Percentiles rank a stretch among this genome's conserved stretches.
phyloP scores from a whole-genome alignment of 2,329 filamentous ascomycete species.

The Colletotrichum sp. region DNA sequence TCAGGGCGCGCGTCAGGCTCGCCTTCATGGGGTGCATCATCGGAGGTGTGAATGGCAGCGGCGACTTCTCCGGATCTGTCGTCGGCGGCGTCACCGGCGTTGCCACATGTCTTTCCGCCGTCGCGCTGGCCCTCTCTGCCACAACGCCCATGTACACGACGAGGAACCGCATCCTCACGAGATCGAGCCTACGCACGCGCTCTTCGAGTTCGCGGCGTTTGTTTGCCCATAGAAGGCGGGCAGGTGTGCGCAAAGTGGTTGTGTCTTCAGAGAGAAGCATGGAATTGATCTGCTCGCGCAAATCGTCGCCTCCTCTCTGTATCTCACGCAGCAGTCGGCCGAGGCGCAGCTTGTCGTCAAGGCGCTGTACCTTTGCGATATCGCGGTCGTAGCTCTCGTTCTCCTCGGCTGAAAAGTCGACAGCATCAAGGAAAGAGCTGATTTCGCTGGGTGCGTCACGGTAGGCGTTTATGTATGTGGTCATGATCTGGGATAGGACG shows the following conservation, averaged over 20 bases:
- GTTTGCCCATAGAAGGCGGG: conserved; percentile 63
- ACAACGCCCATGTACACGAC: conserved; percentile 69
- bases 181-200: conserved; percentile 61
- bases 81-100: conserved; percentile 17
- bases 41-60: conserved; percentile 29
- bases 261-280: conserved; percentile 44
- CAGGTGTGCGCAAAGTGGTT: conserved; percentile 48
- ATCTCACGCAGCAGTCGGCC: conserved; percentile 65
- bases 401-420: conserved; percentile 67
- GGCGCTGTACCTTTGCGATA: conserved; percentile 59
- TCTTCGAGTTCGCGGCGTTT: conserved; percentile 61
- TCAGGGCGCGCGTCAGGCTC: conserved; percentile 43
- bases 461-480: conserved; percentile 61
- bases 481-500: conserved; percentile 57
- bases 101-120: conserved; percentile 21
- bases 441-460: conserved; percentile 63
- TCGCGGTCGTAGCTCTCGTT: conserved; percentile 70
- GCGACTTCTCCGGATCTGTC: conserved; percentile 34
- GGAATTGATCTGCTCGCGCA: conserved; percentile 63
- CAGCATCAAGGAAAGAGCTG: conserved; percentile 60
- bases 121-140: conserved; percentile 39
- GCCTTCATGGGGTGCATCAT: conserved; percentile 29
- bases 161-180: conserved; percentile 68
- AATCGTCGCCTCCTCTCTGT: conserved; percentile 63
- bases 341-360: conserved; percentile 68